Conservation (phyloP, 306 rosid species). For the Begonia peltatifolia region DNA sequence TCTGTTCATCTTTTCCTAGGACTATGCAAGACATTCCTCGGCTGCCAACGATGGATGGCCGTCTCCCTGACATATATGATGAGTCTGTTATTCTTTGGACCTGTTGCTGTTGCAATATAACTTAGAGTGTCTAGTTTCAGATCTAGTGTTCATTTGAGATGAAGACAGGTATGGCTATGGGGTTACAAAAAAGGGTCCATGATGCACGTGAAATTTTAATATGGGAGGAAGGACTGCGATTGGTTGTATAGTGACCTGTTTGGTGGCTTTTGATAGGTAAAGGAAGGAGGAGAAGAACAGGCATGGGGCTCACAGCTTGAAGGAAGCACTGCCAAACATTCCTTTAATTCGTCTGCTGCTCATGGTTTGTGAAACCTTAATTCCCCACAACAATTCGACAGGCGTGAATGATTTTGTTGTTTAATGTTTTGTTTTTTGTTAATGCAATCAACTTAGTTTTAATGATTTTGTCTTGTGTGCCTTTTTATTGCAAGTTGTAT, state of each 20-base stretch:
- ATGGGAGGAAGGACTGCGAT: conserved; percentile 23
- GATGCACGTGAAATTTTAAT: conserved; percentile 58
- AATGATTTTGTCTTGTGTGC: conserved; percentile 9
- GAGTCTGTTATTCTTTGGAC: conserved; percentile 15
- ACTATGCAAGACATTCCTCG: conserved; percentile 16
- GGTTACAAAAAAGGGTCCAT: conserved; percentile 43
- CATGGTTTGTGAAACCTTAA: conserved; percentile 20
- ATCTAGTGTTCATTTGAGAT: conserved; percentile 41
- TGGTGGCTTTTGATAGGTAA: conserved; percentile 30
- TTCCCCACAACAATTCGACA: conserved; percentile 33
- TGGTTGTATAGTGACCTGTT: conserved; percentile 29
- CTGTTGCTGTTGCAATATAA: conserved; percentile 35
- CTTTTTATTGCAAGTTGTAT: conserved; percentile 22
- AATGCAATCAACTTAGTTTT: conserved; percentile 9
- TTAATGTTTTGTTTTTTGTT: conserved; percentile 13
- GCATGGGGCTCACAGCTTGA: conserved; percentile 17
- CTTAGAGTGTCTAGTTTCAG: conserved; percentile 41
- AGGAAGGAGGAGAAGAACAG: conserved; percentile 20
- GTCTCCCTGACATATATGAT: conserved; percentile 26
- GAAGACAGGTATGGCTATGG: conserved; percentile 35
- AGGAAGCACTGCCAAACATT: conserved; percentile 19
- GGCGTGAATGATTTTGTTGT: conserved; percentile 23
- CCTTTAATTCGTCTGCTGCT: conserved; percentile 14
- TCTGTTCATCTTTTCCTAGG: background rate
- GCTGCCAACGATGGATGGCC: conserved; percentile 12